A percentile compares a stretch with the other conserved stretches of the same genome.
phyloP scores from a whole-genome alignment of 2,329 filamentous ascomycete species.

The Ascocoryne sarcoides region DNA sequence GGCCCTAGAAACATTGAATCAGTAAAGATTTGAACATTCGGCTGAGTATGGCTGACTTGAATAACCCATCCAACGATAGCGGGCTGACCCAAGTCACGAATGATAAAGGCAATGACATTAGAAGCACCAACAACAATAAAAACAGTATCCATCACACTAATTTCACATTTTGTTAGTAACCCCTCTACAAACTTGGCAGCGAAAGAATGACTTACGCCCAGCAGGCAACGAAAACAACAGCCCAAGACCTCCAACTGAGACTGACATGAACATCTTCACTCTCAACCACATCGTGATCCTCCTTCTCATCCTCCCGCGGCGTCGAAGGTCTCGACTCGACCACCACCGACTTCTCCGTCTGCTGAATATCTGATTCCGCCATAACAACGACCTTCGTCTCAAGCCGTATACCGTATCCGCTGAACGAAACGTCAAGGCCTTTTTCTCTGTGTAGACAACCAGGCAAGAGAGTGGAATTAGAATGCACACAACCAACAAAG shows the following conservation, averaged over 20 bases:
- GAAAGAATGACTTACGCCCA: slow-evolving; percentile 33
- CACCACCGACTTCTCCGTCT: neutral
- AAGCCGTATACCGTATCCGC: too few relatives aligned
- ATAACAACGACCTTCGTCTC: neutral
- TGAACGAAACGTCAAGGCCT: too few relatives aligned
- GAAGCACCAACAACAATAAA: slow-evolving; percentile 48
- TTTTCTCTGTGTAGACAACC: too few relatives aligned
- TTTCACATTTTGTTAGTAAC: neutral
- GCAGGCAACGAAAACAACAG: slow-evolving; percentile 40
- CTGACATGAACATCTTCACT: slow-evolving; percentile 29
- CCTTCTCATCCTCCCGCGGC: neutral
- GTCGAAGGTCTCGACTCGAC: neutral
- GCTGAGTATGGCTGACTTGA: too few relatives aligned
- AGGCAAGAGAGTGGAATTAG: neutral
- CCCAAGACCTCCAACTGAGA: slow-evolving; percentile 47
- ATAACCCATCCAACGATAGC: slow-evolving; percentile 48
- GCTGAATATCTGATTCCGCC: neutral
- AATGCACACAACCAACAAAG: neutral
- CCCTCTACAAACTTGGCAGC: too few relatives aligned
- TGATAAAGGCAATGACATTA: slow-evolving; percentile 47
- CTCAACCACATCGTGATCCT: neutral
- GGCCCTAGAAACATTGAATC: too few relatives aligned
- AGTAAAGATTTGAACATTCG: too few relatives aligned
- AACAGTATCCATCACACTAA: slow-evolving; percentile 43
- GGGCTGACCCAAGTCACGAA: slow-evolving; percentile 43